Evolutionary conservation across 2,329 filamentous ascomycete species (phyloP), one percentile per base, ranked within the genome.

Genomic region (Stromatinia cepivora): DNA sequence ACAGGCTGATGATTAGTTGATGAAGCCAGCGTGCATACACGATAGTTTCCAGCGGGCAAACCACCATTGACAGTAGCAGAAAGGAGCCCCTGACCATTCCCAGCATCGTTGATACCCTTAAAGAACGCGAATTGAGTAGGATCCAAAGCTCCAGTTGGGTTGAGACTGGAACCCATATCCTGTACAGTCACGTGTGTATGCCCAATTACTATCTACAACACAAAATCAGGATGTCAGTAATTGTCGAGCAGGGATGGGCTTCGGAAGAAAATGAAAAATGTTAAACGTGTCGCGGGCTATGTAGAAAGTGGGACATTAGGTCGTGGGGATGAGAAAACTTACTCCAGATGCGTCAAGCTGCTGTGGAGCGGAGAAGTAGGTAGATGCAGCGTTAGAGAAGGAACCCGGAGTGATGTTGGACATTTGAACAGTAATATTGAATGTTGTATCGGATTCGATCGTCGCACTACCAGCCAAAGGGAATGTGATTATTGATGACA

Each of bases 1-100:
- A 80, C 80, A 62, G 80, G 79, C 58, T 81, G 80, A 77, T 83
- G 82, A 73, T 83, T 83, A 56, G 78, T 76, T 42, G 82, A 73
- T 28, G 77, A 77, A 57, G 77, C 79, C 79, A 83, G 79, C 15
- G 80, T 82, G 74, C 82, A 83, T 31, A 82, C 76, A 66, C 82
- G 77, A 72, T 83, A 83, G 70, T 78, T 79, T 10, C 81, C 81
- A 45, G 80, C 78, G 39, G 80, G 79, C 22, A 83, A 78, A 70
- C 81, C 81, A 65, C 76, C 78, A 34, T 77, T 76, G 17, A 82
- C 80, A 9, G 69, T 73, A 7, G 80, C 80, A 6, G 73, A 71
- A 22, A 83, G 75, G 56, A 79, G 74, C 64, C 80, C 81, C 7
- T 81, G 71, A 36, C 79, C 79, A 69, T 83, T 78, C 36, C 80